Conservation (phyloP, 164 flowering plant genomes). For the Aristolochia fimbriata region DNA sequence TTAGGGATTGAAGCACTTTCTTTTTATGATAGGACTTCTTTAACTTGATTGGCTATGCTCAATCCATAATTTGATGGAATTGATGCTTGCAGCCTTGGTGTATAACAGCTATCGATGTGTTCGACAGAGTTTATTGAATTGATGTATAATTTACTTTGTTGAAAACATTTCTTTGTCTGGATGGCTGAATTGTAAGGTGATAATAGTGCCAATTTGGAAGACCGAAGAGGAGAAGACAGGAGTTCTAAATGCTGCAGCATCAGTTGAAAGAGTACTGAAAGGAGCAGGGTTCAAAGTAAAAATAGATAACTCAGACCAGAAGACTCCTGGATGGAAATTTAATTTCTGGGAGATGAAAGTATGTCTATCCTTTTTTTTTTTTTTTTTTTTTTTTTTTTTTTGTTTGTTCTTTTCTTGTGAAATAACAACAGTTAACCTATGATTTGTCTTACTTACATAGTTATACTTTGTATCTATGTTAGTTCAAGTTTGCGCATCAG, state of each 20-base stretch:
- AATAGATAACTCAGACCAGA: slow-evolving; percentile 82
- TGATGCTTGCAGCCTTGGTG: too few relatives aligned
- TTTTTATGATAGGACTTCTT: too few relatives aligned
- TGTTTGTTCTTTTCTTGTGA: not conserved
- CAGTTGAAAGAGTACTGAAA: slow-evolving; percentile 43
- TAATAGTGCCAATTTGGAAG: slow-evolving; percentile 92
- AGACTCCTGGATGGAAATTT: slow-evolving; percentile 97
- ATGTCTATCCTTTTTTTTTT: slow-evolving; percentile 2
- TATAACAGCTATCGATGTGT: not conserved
- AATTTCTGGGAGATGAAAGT: slow-evolving; percentile 99
- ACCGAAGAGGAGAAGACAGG: slow-evolving; percentile 52
- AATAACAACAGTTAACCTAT: not conserved
- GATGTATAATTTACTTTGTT: not conserved
- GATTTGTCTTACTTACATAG: too few relatives aligned
- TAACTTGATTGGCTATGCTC: too few relatives aligned
- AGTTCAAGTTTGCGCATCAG: too few relatives aligned
- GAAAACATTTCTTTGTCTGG: not conserved
- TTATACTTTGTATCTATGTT: too few relatives aligned
- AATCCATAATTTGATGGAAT: too few relatives aligned
- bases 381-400: too few relatives aligned
- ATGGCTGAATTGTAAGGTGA: slow-evolving; percentile 36
- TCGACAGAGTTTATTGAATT: not conserved
- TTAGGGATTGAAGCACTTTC: too few relatives aligned
- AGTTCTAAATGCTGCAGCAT: slow-evolving; percentile 64
- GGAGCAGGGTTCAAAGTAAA: slow-evolving; percentile 68